Conservation (phyloP, 768 basidiomycete genomes). For the Mrakia hoshinonis region DNA sequence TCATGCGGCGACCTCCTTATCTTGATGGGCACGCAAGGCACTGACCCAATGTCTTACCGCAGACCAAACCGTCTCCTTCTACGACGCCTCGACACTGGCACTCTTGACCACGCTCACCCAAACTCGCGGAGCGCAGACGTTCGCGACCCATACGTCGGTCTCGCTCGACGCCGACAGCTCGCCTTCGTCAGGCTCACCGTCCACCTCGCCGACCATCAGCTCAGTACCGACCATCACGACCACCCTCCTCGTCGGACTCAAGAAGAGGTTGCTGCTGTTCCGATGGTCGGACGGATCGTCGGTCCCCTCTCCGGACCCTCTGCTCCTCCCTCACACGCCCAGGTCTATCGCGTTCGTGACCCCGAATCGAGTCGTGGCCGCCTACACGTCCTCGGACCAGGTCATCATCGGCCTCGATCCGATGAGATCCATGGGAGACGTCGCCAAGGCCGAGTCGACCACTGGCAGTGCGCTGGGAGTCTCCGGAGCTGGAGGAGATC, state of each 20-base stretch:
- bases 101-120: constrained; percentile 64
- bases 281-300: constrained; percentile 15
- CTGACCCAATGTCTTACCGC: constrained; percentile 8
- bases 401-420: constrained; percentile 61
- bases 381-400: constrained; percentile 69
- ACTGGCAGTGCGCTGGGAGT: background rate
- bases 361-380: constrained; percentile 57
- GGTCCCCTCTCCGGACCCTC: background rate
- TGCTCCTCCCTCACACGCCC: constrained; percentile 74
- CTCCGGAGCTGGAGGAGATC: background rate
- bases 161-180: constrained; percentile 51
- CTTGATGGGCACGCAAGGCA: too few relatives aligned
- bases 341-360: constrained; percentile 68
- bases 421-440: constrained; percentile 43
- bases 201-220: constrained; percentile 50
- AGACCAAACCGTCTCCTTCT: constrained; percentile 69
- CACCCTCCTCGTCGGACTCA: constrained; percentile 64
- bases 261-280: constrained; percentile 19
- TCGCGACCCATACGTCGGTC: constrained; percentile 61
- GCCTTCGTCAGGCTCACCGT: constrained; percentile 65
- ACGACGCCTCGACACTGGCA: constrained; percentile 62
- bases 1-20: background rate
- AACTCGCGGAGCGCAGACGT: constrained; percentile 73
- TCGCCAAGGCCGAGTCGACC: background rate
- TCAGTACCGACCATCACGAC: constrained; percentile 56